A percentile compares a stretch with the other conserved stretches of the same genome.
Evolutionary conservation across 1,284 basidiomycete genomes (phyloP).

Genomic region (Baeospora myosura): DNA sequence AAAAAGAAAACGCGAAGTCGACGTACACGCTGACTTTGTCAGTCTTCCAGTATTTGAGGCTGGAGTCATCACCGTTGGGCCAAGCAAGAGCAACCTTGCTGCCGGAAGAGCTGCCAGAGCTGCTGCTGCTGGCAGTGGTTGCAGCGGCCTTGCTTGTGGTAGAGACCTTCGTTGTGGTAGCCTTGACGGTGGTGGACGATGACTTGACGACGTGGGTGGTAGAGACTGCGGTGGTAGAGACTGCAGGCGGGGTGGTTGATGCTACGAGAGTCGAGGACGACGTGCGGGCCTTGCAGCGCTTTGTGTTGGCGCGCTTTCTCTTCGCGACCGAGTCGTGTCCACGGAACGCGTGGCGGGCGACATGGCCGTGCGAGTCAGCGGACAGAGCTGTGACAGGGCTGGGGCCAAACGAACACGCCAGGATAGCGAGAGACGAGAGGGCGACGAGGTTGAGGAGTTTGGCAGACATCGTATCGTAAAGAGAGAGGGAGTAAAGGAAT

Average conservation of each 20-base stretch:
- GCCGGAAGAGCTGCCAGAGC: conserved; percentile 15
- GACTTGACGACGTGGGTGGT: conserved; percentile 3
- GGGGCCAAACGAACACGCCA: conserved; percentile 43
- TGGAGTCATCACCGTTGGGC: conserved; percentile 43
- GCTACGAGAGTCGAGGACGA: conserved; percentile 21
- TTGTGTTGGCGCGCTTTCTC: conserved; percentile 37
- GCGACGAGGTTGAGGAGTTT: conserved; percentile 53
- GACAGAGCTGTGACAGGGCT: conserved; percentile 46
- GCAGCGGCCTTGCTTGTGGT: conserved; percentile 7
- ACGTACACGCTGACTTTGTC: no score
- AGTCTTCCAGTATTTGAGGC: no score
- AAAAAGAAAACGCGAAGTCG: conserved; percentile 19
- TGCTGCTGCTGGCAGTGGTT: conserved; percentile 10
- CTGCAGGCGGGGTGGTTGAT: conserved; percentile 12
- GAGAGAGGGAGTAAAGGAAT: conserved; percentile 24
- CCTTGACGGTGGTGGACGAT: not conserved
- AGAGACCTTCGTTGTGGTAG: not conserved
- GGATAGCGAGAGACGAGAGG: conserved; percentile 47
- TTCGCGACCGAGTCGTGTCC: conserved; percentile 40
- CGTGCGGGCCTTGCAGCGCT: conserved; percentile 53
- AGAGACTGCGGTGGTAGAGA: conserved; percentile 13
- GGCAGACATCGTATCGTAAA: conserved; percentile 40
- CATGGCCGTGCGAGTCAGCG: conserved; percentile 31
- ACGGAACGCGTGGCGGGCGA: conserved; percentile 28
- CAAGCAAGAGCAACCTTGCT: conserved; percentile 60